Conservation (phyloP, 2,329 filamentous ascomycete species). For the Chrysoporthe cubensis region DNA sequence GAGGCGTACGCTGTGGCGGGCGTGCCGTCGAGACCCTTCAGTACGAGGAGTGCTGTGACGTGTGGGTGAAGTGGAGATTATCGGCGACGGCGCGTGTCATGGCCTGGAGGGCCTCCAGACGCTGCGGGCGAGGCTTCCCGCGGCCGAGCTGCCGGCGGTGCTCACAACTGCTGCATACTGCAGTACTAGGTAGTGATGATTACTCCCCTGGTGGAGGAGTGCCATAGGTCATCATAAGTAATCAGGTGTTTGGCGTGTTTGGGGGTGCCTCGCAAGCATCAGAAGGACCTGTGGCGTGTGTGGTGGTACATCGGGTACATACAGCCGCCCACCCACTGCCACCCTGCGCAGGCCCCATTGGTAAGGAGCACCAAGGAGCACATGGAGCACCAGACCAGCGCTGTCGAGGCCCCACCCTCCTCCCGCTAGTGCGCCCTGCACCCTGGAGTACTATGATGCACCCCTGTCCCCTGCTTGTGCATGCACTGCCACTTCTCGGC, state of each 20-base stretch:
- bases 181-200: neutral
- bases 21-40: too few species aligned
- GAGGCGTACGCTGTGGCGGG: neutral
- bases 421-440: neutral
- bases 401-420: neutral
- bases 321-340: too few species aligned
- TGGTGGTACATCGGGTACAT: neutral
- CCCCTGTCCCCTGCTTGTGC: neutral
- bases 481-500: constrained; percentile 6
- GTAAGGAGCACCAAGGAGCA: neutral
- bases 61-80: constrained; percentile 9
- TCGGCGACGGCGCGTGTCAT: neutral
- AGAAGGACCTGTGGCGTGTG: too few species aligned
- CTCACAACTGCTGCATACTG: neutral
- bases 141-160: neutral
- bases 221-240: too few species aligned
- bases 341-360: too few species aligned
- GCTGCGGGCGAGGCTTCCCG: neutral
- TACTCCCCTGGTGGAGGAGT: too few species aligned
- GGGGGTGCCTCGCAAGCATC: too few species aligned
- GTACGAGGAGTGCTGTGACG: neutral
- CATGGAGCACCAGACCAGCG: neutral
- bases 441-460: neutral
- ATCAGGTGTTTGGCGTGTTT: too few species aligned
- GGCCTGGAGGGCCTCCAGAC: neutral